Conservation (phyloP, 192 early-diverging fungal genomes). For the Gonapodya prolifera region DNA sequence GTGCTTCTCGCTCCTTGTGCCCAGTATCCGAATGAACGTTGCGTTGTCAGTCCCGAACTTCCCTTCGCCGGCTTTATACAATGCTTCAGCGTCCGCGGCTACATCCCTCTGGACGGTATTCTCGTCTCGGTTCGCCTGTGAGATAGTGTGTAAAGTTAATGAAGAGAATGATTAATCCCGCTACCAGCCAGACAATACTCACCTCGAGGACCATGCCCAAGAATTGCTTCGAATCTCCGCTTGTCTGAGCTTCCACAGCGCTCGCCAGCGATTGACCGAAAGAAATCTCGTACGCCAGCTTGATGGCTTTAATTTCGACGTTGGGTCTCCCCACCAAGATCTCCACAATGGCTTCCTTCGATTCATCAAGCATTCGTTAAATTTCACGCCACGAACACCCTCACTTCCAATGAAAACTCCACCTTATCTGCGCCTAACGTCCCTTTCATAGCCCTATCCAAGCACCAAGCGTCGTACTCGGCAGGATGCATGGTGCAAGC, state of each 20-base stretch:
- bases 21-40: constrained; percentile 24
- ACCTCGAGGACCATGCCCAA: constrained; percentile 6
- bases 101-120: constrained; percentile 11
- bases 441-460: neutral
- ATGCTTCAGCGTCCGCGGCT: constrained; percentile 21
- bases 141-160: neutral
- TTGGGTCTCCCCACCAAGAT: constrained; percentile 35
- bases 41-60: constrained; percentile 30
- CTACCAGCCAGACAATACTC: constrained; percentile 5
- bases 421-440: neutral
- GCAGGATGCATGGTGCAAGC: neutral
- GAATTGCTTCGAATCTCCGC: constrained; percentile 19
- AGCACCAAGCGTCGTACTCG: neutral
- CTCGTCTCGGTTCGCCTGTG: constrained; percentile 19
- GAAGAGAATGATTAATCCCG: neutral
- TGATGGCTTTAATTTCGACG: constrained; percentile 26
- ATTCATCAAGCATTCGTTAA: too few species aligned
- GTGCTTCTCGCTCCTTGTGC: constrained; percentile 13
- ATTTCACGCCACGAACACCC: too few species aligned
- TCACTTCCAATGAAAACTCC: too few species aligned
- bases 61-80: constrained; percentile 31
- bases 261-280: constrained; percentile 17
- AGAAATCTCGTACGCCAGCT: constrained; percentile 16
- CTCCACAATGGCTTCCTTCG: constrained; percentile 32
- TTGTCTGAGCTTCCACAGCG: constrained; percentile 18